Percentiles rank a stretch among this genome's conserved stretches.
Conservation (phyloP, 257 asterid species). For the Solanum dulcamara region DNA sequence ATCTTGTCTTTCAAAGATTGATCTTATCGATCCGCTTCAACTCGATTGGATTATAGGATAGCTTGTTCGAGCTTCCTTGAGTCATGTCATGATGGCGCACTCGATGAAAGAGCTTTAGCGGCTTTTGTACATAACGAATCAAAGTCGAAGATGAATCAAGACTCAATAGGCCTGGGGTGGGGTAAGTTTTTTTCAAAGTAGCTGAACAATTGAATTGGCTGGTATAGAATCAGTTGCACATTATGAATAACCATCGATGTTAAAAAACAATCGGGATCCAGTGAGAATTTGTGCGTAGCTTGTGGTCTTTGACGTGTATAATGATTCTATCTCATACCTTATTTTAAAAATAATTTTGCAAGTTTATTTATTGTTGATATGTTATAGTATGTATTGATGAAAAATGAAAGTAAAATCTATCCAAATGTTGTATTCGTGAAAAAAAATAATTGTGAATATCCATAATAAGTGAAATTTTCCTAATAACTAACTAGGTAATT, state of each 20-base stretch:
- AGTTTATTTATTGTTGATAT: no score
- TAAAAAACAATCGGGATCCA: no score
- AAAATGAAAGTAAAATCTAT: neutral
- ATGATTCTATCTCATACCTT: no score
- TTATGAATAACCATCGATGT: neutral
- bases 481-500: neutral
- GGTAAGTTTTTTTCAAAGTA: no score
- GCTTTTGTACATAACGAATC: neutral
- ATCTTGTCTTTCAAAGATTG: no score
- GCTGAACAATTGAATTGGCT: neutral
- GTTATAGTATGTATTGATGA: neutral
- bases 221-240: no score
- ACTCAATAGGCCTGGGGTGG: neutral
- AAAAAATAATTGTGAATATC: neutral
- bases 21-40: no score
- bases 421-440: neutral
- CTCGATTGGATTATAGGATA: no score
- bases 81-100: neutral
- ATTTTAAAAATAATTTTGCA: no score
- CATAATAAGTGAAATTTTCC: neutral
- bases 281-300: neutral
- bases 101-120: neutral
- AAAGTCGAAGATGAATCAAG: neutral
- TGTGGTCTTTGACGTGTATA: neutral
- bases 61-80: neutral